Evolutionary conservation across 495 filamentous ascomycete species (phyloP), one percentile per base, ranked within the genome.

Genomic region (Elasticomyces elasticus): DNA sequence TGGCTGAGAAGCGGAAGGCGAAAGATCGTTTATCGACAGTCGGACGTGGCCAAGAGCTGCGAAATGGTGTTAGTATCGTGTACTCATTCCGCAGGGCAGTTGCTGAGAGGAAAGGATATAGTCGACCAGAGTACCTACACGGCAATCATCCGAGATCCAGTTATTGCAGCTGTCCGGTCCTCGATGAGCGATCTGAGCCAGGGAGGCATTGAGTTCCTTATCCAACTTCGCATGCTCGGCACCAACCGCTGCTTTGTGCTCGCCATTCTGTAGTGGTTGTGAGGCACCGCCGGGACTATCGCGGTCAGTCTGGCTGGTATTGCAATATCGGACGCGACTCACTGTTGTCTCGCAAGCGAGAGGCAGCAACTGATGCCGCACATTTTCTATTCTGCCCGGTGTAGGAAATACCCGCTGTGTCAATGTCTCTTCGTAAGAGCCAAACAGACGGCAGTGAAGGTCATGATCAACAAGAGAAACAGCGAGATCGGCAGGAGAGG

Each of bases 1-100:
- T 2, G 76, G 76, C 41, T 80, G 76, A 17, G 60, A 56, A 20
- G 70, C 76, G 13, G 60, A 59, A 0, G 73, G 61, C 43, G 64
- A 69, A 9, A 78, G 69, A 59, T 79, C 76, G 49, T 75, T 74
- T 58, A 79, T 79, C 4, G 72, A 67, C 1, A 80, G 67, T 23
- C 76, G 69, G 40, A 68, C 66, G 55, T 74, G 74, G 22, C 71
- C 72, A 27, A 74, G 68, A 1, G 61, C 69, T 70, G 35, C 12
- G 49, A n/a, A n/a, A n/a, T n/a, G 19, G 20, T 23, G n/a, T 54
- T 49, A 25, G 37, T 62, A 1, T 26, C 35, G 48, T 17, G 37
- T 15, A 15, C 7, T 31, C 15, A 20, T 31, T 28, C n/a, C n/a
- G 46, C 2, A n/a, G 1, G 9, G 12, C 19, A 35, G 37, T 42